Evolutionary conservation across 176 grass and related monocot genomes (phyloP).

Genomic region (Otatea glauca): DNA sequence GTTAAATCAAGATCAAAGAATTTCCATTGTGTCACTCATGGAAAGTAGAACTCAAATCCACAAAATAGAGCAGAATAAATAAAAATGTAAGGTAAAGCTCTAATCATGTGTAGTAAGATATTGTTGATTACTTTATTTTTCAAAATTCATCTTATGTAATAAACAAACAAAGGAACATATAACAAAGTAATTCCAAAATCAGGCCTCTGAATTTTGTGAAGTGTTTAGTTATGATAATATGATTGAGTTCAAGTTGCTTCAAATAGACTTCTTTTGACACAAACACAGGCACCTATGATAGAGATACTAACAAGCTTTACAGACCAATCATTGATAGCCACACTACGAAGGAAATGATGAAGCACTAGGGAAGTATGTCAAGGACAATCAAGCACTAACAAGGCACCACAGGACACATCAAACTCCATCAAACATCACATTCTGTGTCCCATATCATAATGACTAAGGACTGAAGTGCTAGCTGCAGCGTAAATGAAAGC

Average conservation of each 20-base stretch:
- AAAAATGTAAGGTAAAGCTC: constrained; percentile 5
- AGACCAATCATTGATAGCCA: constrained; percentile 7
- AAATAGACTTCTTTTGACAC: constrained; percentile 5
- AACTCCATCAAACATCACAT: constrained; percentile 30
- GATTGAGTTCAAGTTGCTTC: constrained; percentile 22
- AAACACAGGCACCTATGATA: neutral
- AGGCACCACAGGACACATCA: constrained; percentile 24
- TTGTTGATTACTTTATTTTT: neutral
- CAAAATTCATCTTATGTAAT: neutral
- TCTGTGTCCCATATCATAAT: constrained; percentile 23
- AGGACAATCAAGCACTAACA: constrained; percentile 26
- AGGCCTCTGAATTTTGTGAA: neutral
- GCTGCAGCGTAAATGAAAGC: constrained; percentile 16
- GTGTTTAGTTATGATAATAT: constrained; percentile 18
- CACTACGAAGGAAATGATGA: constrained; percentile 14
- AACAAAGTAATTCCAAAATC: too few relatives aligned
- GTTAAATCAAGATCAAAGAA: constrained; percentile 31
- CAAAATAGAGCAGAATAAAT: neutral
- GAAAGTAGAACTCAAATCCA: neutral
- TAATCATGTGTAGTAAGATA: neutral
- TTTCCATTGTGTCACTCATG: neutral
- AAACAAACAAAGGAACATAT: too few relatives aligned
- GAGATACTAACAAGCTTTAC: neutral
- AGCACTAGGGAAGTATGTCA: neutral
- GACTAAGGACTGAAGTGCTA: constrained; percentile 29